These are phyloP conservation scores for Phaseolus lunatus DNA, from an alignment of 306 rosid species.

Conservation along the genomic window DNA sequence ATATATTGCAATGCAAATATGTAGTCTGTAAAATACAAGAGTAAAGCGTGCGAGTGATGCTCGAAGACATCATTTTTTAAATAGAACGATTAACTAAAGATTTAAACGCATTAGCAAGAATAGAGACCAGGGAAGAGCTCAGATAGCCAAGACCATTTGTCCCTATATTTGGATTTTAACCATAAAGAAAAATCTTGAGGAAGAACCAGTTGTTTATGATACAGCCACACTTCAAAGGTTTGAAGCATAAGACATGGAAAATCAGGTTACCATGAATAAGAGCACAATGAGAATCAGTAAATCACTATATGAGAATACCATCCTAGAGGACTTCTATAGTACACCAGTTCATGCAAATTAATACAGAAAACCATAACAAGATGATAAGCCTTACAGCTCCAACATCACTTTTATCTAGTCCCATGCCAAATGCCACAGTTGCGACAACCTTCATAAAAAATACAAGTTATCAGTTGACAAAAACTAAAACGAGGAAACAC, in stretches of 20 bases:
- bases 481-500: conserved; percentile 37
- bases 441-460: conserved; percentile 82
- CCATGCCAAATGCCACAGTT: conserved; percentile 99
- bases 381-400: conserved; percentile 80
- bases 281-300: conserved; percentile 42
- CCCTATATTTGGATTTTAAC: conserved; percentile 12
- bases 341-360: conserved; percentile 37
- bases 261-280: conserved; percentile 21
- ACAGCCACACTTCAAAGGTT: conserved; percentile 26
- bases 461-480: conserved; percentile 42
- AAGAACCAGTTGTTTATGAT: conserved; percentile 35
- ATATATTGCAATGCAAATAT: conserved; percentile 31
- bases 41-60: background rate
- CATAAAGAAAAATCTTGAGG: conserved; percentile 8
- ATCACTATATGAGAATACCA: conserved; percentile 27
- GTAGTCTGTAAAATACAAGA: conserved; percentile 36
- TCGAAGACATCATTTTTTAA: conserved; percentile 17
- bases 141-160: conserved; percentile 26
- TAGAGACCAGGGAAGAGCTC: conserved; percentile 28
- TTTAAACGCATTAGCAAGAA: conserved; percentile 36
- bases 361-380: conserved; percentile 45
- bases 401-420: conserved; percentile 92
- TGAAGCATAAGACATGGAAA: conserved; percentile 19
- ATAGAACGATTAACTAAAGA: conserved; percentile 10
- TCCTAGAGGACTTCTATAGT: conserved; percentile 36